Base-by-base conservation (phyloP, 1,284 basidiomycete species). In the Blastosporella zonata region DNA sequence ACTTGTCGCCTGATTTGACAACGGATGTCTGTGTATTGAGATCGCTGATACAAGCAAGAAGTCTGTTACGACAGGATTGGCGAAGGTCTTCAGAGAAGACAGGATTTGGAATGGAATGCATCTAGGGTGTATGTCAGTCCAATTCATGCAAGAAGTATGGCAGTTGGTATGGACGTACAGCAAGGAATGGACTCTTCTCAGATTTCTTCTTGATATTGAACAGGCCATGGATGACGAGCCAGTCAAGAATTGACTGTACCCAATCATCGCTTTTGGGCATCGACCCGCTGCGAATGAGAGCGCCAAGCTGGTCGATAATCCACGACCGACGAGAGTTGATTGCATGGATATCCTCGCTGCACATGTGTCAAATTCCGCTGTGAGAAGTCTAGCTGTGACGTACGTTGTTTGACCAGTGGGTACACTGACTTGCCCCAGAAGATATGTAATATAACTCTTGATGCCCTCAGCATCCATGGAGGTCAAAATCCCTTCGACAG, bases 271-370 rank as follows among this genome's bases (percentile, higher is more conserved):
- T 75, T 64, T 91, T 94, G 6, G 90, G 90, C 33, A 97, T 80
- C 0, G 84, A 77, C 5, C 82, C 80, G 62, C 93, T 95, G 46
- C 88, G 84, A 53, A 94, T 73, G 31, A 97, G 77, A 7, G 81
- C 78, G 8, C 82, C 72, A 21, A 97, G 72, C 69, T 98, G 96
- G 50, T 97, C 93, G 38, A 91, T 77, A 18, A 92, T 82, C 94
- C 95, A 98, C 34, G 69, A 70, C 45, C 91, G 73, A 48, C 80
- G 75, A 9, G 77, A 68, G 58, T 81, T 79, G 29, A 80, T 64
- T 12, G 68, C 67, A 38, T 76, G 70, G 27, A 73, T 59, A 52
- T 78, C 74, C 31, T 69, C 61, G 29, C 83, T 86, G 54, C 36
- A 46, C 15, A 46, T n/a, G 52, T 7, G 43, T 43, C 12, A 44